Base-by-base conservation (phyloP, 202 grass and related monocot genomes). In the Schoenoplectus tabernaemontani region DNA sequence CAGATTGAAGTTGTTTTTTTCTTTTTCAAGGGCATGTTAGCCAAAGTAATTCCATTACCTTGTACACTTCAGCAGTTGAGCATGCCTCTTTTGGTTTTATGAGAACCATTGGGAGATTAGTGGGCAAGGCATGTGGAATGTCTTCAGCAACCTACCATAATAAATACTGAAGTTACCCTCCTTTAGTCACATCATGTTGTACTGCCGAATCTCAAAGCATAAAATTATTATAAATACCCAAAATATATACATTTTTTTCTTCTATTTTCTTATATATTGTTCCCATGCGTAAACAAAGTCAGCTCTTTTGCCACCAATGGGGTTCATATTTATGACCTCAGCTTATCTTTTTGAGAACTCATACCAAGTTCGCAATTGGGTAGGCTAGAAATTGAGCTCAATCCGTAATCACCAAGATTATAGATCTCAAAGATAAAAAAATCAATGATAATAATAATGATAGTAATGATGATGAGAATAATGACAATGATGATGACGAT, bases 21-120 rank as follows among this genome's bases (percentile, higher is more conserved):
- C n/a, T 16, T 78, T 59, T 61, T 10, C 19, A 61, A 78, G 19
- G 22, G 13, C 50, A 46, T 8, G 9, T 37, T 53, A 57, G 46
- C 54, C 59, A 44, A 61, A 28, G 36, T 75, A 75, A n/a, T n/a
- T n/a, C n/a, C n/a, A n/a, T 88, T 93, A 88, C 96, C 92, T 93
- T 99, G 85, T 99, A 99, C 85, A 99, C 90, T 91, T 95, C 92
- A 74, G 90, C 90, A n/a, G 96, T 96, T 72, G 96, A 69, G 66
- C 96, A 99, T 88, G 83, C 96, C 86, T 99, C 90, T 83, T 86
- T 82, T 12, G 96, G 96, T 77, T 99, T 99, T 88, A 99, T 78
- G 46, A 96, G 88, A 87, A 93, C 86, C 96, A 99, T 76, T 38
- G 92, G 90, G 69, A 96, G 84, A 85, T 93, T 88, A 54, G 41